Evolutionary conservation across 2,329 filamentous ascomycete species (phyloP), one percentile per base, ranked within the genome.

Genomic region (Beauveria rudraprayagi): DNA sequence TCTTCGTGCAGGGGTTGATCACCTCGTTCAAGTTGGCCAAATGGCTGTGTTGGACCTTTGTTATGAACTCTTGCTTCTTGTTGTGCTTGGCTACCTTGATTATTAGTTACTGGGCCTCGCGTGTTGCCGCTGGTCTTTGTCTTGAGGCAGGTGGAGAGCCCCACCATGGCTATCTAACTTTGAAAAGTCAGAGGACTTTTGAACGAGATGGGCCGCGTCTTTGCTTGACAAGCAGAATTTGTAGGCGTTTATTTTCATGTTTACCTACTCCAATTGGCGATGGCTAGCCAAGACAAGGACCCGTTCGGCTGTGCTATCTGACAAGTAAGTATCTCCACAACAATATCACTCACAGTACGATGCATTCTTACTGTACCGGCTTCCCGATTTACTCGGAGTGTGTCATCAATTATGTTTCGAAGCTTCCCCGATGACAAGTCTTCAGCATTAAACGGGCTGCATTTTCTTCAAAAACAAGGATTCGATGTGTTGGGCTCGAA

Each of bases 21-120:
- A 60, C 46, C 57, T 60, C 26, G 57, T 53, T 60, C 48, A 60
- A 53, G 48, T 46, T 60, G 57, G 48, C 28, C 43, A 53, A 37
- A 47, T 34, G 26, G 17, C 16, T 14, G 57, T 26, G 54, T 28
- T 5, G 19, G 52, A 10, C 26, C 9, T 37, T 40, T 30, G 57
- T 37, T 46, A 16, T 37, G 5, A 22, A 19, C 28, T 16, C 11
- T 44, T 37, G 16, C 16, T 58, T 59, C 37, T 52, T 44, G 47
- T 37, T 59, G 17, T 52, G 44, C 47, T 54, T 7, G 41, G 50
- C 50, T 60, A 22, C 22, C 22, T 22, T 22, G 46, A 26, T 14
- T 22, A 6, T 37, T 26, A 14, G n/a, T 34, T 22, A 37, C 6
- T 11, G 16, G 19, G 17, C 40, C 2, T 5, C 57, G n/a, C 46